Conservation (phyloP, 768 basidiomycete species). For the Russula emetica region DNA sequence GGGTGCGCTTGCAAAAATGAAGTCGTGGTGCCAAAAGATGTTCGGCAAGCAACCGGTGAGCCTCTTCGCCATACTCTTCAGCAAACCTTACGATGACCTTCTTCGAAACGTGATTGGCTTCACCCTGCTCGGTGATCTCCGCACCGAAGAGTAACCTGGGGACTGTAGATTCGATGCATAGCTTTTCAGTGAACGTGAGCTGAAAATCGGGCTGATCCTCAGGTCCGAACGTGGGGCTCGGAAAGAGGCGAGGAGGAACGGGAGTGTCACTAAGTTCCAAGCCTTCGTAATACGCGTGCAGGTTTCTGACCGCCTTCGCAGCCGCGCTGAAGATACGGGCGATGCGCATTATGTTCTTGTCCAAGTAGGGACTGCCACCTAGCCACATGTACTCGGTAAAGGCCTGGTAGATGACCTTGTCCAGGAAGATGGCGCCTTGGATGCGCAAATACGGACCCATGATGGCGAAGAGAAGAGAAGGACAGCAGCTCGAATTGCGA, state of each 20-base stretch:
- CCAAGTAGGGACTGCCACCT: neutral
- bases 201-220: neutral
- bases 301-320: neutral
- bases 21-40: neutral
- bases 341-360: neutral
- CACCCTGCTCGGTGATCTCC: neutral
- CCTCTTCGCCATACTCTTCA: neutral
- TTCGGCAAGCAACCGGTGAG: neutral
- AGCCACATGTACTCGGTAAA: neutral
- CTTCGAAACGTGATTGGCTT: neutral
- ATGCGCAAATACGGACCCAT: neutral
- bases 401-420: neutral
- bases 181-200: neutral
- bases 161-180: neutral
- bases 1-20: neutral
- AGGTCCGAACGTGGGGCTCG: neutral
- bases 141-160: neutral
- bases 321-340: neutral
- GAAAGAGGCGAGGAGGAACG: neutral
- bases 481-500: neutral
- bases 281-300: neutral
- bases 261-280: neutral
- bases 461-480: neutral
- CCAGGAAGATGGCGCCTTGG: neutral
- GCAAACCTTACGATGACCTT: neutral